phyloP scores from a whole-genome alignment of 495 filamentous ascomycete genomes.

The Podospora anserina region DNA sequence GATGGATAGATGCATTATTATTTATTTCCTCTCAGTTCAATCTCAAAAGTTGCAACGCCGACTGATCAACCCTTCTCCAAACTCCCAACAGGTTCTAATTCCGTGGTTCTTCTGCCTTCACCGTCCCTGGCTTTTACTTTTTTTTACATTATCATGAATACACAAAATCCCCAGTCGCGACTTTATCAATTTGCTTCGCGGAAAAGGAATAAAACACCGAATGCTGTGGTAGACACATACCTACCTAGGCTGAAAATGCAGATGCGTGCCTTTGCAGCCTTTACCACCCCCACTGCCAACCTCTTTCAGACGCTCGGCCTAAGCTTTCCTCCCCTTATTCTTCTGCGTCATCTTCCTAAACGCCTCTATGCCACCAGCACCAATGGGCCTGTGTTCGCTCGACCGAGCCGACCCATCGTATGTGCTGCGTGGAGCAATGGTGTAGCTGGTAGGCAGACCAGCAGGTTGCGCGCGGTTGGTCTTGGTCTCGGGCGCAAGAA shows the following conservation, averaged over 20 bases:
- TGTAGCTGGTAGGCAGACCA: conserved; percentile 72
- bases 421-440: conserved; percentile 66
- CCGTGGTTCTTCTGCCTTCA: neutral
- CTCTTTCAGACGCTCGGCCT: neutral
- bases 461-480: conserved; percentile 71
- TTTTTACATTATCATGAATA: conserved; percentile 5
- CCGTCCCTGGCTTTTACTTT: neutral
- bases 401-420: conserved; percentile 42
- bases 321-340: conserved; percentile 34
- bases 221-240: no score
- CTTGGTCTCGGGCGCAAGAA: conserved; percentile 64
- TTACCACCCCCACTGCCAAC: neutral
- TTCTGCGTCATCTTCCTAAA: conserved; percentile 79
- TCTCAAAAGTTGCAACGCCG: no score
- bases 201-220: neutral
- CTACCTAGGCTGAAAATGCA: neutral
- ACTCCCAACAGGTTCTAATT: neutral
- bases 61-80: neutral
- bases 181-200: neutral
- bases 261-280: neutral
- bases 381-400: conserved; percentile 56
- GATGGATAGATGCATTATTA: no score
- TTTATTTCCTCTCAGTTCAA: no score
- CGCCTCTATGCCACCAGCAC: conserved; percentile 70
- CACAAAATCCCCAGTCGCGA: neutral